phyloP scores from a whole-genome alignment of 192 early-diverging fungal species.

The Backusella circina region DNA sequence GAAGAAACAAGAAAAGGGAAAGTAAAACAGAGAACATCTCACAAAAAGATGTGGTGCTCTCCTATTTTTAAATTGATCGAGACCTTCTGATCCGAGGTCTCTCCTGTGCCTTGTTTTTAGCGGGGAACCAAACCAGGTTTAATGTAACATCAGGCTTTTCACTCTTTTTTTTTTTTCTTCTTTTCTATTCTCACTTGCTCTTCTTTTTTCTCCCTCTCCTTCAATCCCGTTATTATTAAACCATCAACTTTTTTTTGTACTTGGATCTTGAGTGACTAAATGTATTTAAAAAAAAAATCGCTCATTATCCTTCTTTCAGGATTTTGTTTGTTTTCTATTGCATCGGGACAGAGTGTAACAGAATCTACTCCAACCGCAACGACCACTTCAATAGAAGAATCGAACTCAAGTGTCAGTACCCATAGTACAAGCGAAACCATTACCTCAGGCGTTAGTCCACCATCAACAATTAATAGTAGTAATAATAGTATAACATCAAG shows the following conservation, averaged over 20 bases:
- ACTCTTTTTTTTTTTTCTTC: not conserved
- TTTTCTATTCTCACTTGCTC: not conserved
- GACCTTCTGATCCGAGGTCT: slow-evolving; percentile 1
- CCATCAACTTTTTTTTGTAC: not conserved
- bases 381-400: not conserved
- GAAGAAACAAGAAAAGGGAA: not conserved
- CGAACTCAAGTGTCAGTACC: not conserved
- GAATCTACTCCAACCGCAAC: not conserved
- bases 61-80: slow-evolving; percentile 6
- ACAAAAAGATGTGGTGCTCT: not conserved
- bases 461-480: not conserved
- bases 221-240: not conserved
- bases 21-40: not conserved
- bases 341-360: not conserved
- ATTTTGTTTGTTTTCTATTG: not conserved
- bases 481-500: not conserved
- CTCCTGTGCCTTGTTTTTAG: slow-evolving; percentile 1
- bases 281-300: slow-evolving; percentile 3
- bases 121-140: not conserved
- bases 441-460: not conserved
- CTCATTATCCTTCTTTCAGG: not conserved
- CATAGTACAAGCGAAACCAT: not conserved
- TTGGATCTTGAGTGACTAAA: not conserved
- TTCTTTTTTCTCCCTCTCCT: not conserved
- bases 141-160: not conserved